These are phyloP conservation scores for Flaveria sonorensis DNA, from an alignment of 129 eudicot genomes.

Conservation along the genomic window DNA sequence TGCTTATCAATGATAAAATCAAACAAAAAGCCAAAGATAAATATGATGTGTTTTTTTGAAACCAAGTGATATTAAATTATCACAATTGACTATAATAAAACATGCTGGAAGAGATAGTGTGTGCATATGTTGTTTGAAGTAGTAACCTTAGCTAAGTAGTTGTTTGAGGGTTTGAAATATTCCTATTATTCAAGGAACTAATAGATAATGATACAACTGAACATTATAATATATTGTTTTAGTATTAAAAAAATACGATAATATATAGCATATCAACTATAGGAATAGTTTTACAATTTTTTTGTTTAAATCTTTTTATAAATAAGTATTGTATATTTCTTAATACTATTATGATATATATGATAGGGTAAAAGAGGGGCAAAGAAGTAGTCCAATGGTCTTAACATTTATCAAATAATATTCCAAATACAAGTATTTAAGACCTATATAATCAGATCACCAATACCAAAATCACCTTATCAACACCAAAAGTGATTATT, in stretches of 20 bases:
- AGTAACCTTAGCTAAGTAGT: not conserved
- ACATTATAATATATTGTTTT: not conserved
- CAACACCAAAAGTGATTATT: not conserved
- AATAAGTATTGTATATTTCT: not conserved
- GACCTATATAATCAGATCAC: not conserved
- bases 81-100: not conserved
- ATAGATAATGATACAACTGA: not conserved
- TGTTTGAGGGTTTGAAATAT: too few relatives aligned
- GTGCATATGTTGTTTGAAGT: constrained; percentile 1
- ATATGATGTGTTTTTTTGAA: not conserved
- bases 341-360: not conserved
- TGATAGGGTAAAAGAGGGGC: not conserved
- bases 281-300: not conserved
- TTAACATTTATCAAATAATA: not conserved
- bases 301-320: not conserved
- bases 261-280: not conserved
- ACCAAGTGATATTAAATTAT: not conserved
- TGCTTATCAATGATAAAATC: not conserved
- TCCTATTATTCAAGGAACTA: not conserved
- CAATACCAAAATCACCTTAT: not conserved
- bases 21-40: not conserved
- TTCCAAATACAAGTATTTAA: not conserved
- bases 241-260: not conserved
- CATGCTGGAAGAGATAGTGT: not conserved
- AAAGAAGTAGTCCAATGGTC: not conserved